Evolutionary conservation across 2,329 filamentous ascomycete genomes (phyloP).

Genomic region (Sarocladium oryzae): DNA sequence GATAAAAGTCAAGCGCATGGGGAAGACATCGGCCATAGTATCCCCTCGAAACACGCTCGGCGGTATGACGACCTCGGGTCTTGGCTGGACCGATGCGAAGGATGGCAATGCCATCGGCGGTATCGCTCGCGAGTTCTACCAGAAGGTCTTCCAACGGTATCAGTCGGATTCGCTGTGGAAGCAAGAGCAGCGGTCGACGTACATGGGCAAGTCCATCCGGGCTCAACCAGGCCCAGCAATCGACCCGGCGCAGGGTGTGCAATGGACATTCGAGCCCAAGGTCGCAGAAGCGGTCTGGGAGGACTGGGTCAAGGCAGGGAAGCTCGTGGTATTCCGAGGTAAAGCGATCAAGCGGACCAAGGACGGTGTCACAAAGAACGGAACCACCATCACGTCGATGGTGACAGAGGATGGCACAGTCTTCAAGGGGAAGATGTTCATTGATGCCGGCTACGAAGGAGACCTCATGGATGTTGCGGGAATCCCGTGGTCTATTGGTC

Average conservation of each 20-base stretch:
- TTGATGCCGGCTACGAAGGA: constrained; percentile 21
- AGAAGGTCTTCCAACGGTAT: constrained; percentile 8
- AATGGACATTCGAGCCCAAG: constrained; percentile 12
- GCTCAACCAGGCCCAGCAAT: constrained; percentile 10
- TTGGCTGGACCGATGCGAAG: constrained; percentile 11
- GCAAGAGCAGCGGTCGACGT: background rate
- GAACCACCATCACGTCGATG: background rate
- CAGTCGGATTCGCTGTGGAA: background rate
- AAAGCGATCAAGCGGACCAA: background rate
- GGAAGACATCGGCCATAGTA: constrained; percentile 8
- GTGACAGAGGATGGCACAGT: background rate
- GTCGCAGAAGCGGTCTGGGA: constrained; percentile 7
- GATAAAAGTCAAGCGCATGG: constrained; percentile 8
- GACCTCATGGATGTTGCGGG: constrained; percentile 18
- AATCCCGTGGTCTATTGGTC: constrained; percentile 13
- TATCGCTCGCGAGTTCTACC: constrained; percentile 10
- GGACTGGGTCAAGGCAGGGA: constrained; percentile 9
- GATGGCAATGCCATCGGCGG: constrained; percentile 9
- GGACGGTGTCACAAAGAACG: background rate
- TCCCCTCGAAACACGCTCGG: constrained; percentile 2
- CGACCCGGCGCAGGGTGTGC: background rate
- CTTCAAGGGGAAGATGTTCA: constrained; percentile 14
- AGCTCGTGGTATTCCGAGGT: constrained; percentile 1
- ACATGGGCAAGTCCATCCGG: background rate
- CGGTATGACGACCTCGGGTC: constrained; percentile 9